Percentiles rank a stretch among this genome's conserved stretches.
phyloP scores from a whole-genome alignment of 805 yeast species.

The Ogataea naganishii region DNA sequence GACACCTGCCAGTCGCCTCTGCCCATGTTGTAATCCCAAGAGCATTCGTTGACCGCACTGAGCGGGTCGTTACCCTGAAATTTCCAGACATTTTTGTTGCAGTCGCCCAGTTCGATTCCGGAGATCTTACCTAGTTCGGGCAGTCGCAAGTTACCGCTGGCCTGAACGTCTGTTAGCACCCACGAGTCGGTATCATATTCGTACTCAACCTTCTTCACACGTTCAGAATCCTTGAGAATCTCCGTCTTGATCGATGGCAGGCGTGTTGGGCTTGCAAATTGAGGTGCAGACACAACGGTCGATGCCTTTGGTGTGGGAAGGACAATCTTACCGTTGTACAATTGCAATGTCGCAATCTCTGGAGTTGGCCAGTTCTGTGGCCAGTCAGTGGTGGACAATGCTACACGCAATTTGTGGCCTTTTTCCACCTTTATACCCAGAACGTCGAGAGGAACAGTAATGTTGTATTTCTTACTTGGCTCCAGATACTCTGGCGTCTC shows the following conservation, averaged over 20 bases:
- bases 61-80: too few species aligned
- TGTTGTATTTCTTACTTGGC: slow-evolving; percentile 17
- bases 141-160: too few species aligned
- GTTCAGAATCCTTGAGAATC: too few species aligned
- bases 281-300: neutral
- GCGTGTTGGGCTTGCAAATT: neutral
- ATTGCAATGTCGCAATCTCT: slow-evolving; percentile 22
- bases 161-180: too few species aligned
- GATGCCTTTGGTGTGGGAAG: neutral
- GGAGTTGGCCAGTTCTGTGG: slow-evolving; percentile 30
- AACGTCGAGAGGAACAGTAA: slow-evolving; percentile 23
- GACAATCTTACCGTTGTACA: neutral
- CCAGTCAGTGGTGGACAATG: slow-evolving; percentile 30
- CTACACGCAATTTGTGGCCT: slow-evolving; percentile 24
- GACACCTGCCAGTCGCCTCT: slow-evolving; percentile 31
- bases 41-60: slow-evolving; percentile 26
- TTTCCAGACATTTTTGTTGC: too few species aligned
- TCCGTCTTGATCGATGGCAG: too few species aligned
- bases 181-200: too few species aligned
- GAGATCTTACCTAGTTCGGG: too few species aligned
- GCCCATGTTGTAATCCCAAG: slow-evolving; percentile 33
- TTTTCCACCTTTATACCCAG: slow-evolving; percentile 19
- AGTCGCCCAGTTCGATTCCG: too few species aligned
- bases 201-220: too few species aligned
- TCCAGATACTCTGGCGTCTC: slow-evolving; percentile 22